Percentiles rank a stretch among this genome's conserved stretches.
phyloP scores from a whole-genome alignment of 768 basidiomycete genomes.

The Saitozyma sp. region DNA sequence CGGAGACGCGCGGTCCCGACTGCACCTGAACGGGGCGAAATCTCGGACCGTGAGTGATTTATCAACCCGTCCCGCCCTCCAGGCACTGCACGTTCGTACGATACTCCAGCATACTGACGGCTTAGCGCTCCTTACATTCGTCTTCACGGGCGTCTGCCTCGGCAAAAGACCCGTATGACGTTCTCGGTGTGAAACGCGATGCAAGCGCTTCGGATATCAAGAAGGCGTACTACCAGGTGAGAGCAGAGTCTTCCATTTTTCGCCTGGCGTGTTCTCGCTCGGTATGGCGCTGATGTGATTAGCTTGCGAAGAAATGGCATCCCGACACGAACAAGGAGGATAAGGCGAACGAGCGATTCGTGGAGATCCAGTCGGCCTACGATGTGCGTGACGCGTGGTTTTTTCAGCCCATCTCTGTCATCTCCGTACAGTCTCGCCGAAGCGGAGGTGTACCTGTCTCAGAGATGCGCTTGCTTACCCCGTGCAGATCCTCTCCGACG shows the following conservation, averaged over 20 bases:
- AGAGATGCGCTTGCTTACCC: too few relatives aligned
- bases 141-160: slow-evolving; percentile 60
- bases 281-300: slow-evolving; percentile 5
- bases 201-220: slow-evolving; percentile 87
- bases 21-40: too few relatives aligned
- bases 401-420: not conserved
- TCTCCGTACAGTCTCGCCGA: not conserved
- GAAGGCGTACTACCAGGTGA: slow-evolving; percentile 92
- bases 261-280: too few relatives aligned
- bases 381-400: slow-evolving; percentile 63
- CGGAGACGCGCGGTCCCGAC: too few relatives aligned
- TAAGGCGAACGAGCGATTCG: slow-evolving; percentile 83
- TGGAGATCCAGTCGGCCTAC: slow-evolving; percentile 96
- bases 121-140: slow-evolving; percentile 73
- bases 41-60: not conserved
- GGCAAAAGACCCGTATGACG: slow-evolving; percentile 81
- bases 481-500: slow-evolving; percentile 81
- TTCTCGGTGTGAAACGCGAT: slow-evolving; percentile 83
- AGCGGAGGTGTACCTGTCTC: not conserved
- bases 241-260: slow-evolving; percentile 41
- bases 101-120: not conserved
- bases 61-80: not conserved
- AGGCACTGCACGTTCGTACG: not conserved
- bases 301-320: slow-evolving; percentile 98
- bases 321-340: slow-evolving; percentile 90